Evolutionary conservation across 2,329 filamentous ascomycete species (phyloP).

Genomic region (Apiospora arundinis): DNA sequence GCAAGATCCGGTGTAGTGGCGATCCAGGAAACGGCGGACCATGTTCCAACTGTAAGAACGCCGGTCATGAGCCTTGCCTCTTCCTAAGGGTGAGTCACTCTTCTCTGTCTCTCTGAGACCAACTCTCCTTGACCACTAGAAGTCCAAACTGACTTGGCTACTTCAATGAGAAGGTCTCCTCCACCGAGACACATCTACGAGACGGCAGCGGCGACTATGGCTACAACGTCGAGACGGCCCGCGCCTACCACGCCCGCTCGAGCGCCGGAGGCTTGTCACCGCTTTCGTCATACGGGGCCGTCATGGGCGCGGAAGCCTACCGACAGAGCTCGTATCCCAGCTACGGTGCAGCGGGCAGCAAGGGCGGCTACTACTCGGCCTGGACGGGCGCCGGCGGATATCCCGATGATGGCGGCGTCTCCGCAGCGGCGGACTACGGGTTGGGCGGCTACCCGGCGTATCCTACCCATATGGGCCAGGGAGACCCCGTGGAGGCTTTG

Average conservation of each 20-base stretch:
- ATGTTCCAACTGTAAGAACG: slow-evolving; percentile 83
- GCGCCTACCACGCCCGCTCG: slow-evolving; percentile 39
- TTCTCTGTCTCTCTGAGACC: not conserved
- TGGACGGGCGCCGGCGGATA: slow-evolving; percentile 42
- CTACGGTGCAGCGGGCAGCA: slow-evolving; percentile 27
- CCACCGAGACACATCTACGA: slow-evolving; percentile 44
- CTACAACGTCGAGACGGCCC: slow-evolving; percentile 45
- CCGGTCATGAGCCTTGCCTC: slow-evolving; percentile 73
- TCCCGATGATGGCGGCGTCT: slow-evolving; percentile 37
- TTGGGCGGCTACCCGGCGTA: slow-evolving; percentile 43
- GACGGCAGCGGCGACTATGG: slow-evolving; percentile 40
- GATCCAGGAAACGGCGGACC: slow-evolving; percentile 76
- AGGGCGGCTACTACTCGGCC: slow-evolving; percentile 42
- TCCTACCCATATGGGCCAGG: slow-evolving; percentile 35
- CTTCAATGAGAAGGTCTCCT: slow-evolving; percentile 41
- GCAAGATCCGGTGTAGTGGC: slow-evolving; percentile 94
- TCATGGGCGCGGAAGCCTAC: slow-evolving; percentile 42
- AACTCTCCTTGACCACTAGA: too few relatives aligned
- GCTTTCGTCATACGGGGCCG: slow-evolving; percentile 43
- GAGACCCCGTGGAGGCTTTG: slow-evolving; percentile 41
- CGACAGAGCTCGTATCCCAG: slow-evolving; percentile 43
- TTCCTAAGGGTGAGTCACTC: slow-evolving; percentile 74
- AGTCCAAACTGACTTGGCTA: not conserved
- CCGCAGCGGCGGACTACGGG: slow-evolving; percentile 40
- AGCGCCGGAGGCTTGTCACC: slow-evolving; percentile 34